Conservation (phyloP, 2,329 filamentous ascomycete species). For the Colletotrichum destructivum region DNA sequence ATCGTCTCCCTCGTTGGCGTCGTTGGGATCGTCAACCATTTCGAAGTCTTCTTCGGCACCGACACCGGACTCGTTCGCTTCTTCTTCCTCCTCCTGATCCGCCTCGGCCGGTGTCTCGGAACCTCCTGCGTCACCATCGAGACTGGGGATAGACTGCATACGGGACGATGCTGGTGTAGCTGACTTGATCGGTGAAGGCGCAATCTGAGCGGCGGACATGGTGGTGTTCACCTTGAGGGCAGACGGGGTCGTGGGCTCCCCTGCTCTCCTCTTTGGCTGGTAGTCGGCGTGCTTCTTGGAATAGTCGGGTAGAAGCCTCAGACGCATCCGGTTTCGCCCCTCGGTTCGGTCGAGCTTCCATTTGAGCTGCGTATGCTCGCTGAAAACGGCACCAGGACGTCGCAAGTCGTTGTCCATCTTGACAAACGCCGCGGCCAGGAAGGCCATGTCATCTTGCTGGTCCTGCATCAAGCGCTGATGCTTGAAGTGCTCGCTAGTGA, state of each 20-base stretch:
- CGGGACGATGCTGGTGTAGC: constrained; percentile 45
- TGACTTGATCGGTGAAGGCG: constrained; percentile 44
- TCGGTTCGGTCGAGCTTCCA: constrained; percentile 98
- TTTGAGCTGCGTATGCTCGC: constrained; percentile 74
- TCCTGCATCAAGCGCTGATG: constrained; percentile 92
- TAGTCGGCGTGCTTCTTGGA: constrained; percentile 79
- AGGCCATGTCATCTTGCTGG: constrained; percentile 89
- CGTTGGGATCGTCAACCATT: constrained; percentile 92
- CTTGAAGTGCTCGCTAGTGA: constrained; percentile 91
- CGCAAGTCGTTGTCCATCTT: constrained; percentile 85
- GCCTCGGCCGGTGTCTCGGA: constrained; percentile 44
- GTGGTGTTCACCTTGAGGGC: constrained; percentile 44
- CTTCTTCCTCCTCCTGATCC: constrained; percentile 47
- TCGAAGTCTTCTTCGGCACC: constrained; percentile 92
- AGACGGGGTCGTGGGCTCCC: constrained; percentile 35
- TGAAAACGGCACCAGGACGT: constrained; percentile 86
- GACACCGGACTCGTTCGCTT: constrained; percentile 48
- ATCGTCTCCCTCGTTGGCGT: constrained; percentile 80
- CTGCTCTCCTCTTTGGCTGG: constrained; percentile 82
- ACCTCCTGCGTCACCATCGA: constrained; percentile 36
- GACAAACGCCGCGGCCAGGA: constrained; percentile 81
- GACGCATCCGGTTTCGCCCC: constrained; percentile 93
- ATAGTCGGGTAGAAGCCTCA: constrained; percentile 87
- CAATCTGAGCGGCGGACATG: constrained; percentile 29
- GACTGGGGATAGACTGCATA: constrained; percentile 42